A percentile compares a stretch with the other conserved stretches of the same genome.
Evolutionary conservation across 306 rosid genomes (phyloP).

Genomic region (Calophaca sinica): DNA sequence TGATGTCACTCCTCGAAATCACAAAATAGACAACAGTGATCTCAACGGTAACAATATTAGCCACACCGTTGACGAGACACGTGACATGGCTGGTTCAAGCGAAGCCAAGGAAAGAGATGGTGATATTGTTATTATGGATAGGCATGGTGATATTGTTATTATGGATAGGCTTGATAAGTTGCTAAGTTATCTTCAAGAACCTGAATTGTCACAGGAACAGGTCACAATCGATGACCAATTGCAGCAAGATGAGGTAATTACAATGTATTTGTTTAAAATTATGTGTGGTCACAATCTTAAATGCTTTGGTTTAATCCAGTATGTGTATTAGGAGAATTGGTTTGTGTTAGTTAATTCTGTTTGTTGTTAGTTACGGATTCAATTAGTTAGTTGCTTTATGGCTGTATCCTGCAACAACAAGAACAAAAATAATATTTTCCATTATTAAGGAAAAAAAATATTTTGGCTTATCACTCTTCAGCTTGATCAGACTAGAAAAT

Average conservation of each 20-base stretch:
- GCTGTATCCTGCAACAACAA: too few species aligned
- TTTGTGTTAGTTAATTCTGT: too few species aligned
- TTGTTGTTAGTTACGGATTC: too few species aligned
- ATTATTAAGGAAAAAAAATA: too few species aligned
- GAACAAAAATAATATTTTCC: too few species aligned
- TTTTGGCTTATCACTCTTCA: too few species aligned
- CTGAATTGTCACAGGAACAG: slow-evolving; percentile 67
- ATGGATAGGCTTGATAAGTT: slow-evolving; percentile 65
- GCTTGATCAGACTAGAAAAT: too few species aligned
- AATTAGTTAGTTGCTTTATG: slow-evolving; percentile 52
- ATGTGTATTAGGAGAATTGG: too few species aligned
- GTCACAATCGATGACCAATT: slow-evolving; percentile 68
- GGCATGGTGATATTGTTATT: too few species aligned
- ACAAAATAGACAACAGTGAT: neutral
- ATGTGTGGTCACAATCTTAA: neutral
- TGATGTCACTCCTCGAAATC: slow-evolving; percentile 10
- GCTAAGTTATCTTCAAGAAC: slow-evolving; percentile 47
- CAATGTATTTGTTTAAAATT: too few species aligned
- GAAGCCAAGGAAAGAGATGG: slow-evolving; percentile 42
- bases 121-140: slow-evolving; percentile 40
- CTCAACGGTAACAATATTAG: neutral
- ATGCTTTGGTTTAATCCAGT: neutral
- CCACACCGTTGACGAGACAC: slow-evolving; percentile 18
- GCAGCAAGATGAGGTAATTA: slow-evolving; percentile 84
- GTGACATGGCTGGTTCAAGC: slow-evolving; percentile 41